phyloP scores from a whole-genome alignment of 2,329 filamentous ascomycete species.

The Exophiala viscosa region DNA sequence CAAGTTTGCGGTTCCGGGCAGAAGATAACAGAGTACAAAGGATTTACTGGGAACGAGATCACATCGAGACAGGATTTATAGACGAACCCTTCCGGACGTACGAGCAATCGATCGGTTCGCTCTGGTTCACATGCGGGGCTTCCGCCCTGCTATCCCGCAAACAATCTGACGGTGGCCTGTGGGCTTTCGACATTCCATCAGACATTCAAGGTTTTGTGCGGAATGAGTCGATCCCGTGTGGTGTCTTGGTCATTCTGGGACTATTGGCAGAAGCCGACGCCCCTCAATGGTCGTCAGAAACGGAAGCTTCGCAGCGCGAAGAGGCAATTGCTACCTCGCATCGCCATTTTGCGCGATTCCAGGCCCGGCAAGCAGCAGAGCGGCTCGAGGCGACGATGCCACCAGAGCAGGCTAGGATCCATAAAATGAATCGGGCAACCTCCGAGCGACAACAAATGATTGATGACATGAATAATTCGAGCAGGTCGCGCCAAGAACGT shows the following conservation, averaged over 20 bases:
- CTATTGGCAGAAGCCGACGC: constrained; percentile 29
- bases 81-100: constrained; percentile 16
- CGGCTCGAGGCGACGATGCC: constrained; percentile 30
- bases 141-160: constrained; percentile 27
- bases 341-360: constrained; percentile 22
- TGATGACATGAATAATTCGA: constrained; percentile 23
- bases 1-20: constrained; percentile 31
- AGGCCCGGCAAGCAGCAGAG: constrained; percentile 20
- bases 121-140: constrained; percentile 31
- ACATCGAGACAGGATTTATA: constrained; percentile 25
- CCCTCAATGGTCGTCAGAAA: constrained; percentile 28
- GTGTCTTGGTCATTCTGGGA: constrained; percentile 31
- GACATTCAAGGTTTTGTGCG: constrained; percentile 26
- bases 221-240: constrained; percentile 31
- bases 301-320: constrained; percentile 8
- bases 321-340: constrained; percentile 13
- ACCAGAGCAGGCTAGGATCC: constrained; percentile 28
- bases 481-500: constrained; percentile 20
- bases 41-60: constrained; percentile 29
- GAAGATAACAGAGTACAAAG: constrained; percentile 27
- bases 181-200: constrained; percentile 29
- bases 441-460: constrained; percentile 19
- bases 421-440: constrained; percentile 25
- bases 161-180: constrained; percentile 23
- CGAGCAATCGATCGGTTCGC: constrained; percentile 16